Conservation (phyloP, 352 stramenopile species). For the Pythium pyrilobum region DNA sequence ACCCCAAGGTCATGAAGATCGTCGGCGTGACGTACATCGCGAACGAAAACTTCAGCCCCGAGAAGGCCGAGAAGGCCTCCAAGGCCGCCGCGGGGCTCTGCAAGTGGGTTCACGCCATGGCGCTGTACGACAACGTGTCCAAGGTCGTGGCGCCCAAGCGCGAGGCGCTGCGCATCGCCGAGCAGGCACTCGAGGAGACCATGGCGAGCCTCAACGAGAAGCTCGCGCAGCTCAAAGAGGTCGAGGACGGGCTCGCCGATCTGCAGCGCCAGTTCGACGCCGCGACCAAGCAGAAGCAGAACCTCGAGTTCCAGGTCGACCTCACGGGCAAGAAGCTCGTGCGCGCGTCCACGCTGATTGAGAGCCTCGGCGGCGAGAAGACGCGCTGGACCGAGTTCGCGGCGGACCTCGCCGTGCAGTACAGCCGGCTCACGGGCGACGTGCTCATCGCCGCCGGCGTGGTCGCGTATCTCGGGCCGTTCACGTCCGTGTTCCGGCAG, state of each 20-base stretch:
- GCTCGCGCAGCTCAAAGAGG: constrained; percentile 84
- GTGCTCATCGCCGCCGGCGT: constrained; percentile 90
- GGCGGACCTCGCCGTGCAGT: constrained; percentile 70
- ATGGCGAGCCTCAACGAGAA: constrained; percentile 91
- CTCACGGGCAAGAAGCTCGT: constrained; percentile 92
- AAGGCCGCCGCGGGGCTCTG: constrained; percentile 90
- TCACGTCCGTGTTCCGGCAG: constrained; percentile 86
- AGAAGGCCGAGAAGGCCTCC: constrained; percentile 91
- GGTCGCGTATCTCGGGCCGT: constrained; percentile 92
- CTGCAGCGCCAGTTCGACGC: constrained; percentile 86
- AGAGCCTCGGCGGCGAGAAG: constrained; percentile 91
- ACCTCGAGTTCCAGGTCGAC: constrained; percentile 90
- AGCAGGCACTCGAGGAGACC: constrained; percentile 82
- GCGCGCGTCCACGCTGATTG: constrained; percentile 90
- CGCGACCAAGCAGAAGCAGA: constrained; percentile 88
- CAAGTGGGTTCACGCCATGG: constrained; percentile 93
- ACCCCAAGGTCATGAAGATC: constrained; percentile 87
- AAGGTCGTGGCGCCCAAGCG: constrained; percentile 93
- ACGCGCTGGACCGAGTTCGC: constrained; percentile 89
- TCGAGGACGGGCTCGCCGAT: constrained; percentile 87
- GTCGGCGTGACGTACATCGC: constrained; percentile 88
- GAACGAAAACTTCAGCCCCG: constrained; percentile 89
- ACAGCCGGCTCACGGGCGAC: constrained; percentile 89
- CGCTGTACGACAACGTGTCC: constrained; percentile 90
- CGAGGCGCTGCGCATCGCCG: constrained; percentile 78